Percentiles rank a stretch among this genome's conserved stretches.
Conservation (phyloP, 2,329 filamentous ascomycete species). For the Lecanicillium sp. region DNA sequence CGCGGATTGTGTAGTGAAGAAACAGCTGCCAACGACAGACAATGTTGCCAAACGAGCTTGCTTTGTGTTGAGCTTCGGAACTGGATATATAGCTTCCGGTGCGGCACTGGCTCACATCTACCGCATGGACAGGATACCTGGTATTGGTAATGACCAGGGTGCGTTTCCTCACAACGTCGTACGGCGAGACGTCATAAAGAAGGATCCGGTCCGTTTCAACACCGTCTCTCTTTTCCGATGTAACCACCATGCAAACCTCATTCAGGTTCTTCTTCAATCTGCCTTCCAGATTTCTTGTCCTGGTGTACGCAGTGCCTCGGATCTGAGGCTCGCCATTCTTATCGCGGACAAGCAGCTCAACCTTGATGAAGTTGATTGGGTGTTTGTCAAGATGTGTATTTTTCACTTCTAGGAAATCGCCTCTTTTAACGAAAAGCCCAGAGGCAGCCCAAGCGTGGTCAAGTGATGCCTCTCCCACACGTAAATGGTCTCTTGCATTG, state of each 20-base stretch:
- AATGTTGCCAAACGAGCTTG: conserved; percentile 25
- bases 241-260: conserved; percentile 31
- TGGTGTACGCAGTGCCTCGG: conserved; percentile 29
- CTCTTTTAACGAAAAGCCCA: conserved; percentile 11
- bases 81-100: conserved; percentile 9
- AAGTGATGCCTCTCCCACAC: conserved; percentile 17
- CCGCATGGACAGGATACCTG: conserved; percentile 30
- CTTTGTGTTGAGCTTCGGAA: too few relatives aligned
- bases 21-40: conserved; percentile 43
- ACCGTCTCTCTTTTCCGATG: conserved; percentile 27
- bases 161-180: conserved; percentile 29
- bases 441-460: conserved; percentile 9
- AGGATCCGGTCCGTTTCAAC: conserved; percentile 30
- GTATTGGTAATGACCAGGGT: conserved; percentile 48
- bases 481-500: conserved; percentile 6
- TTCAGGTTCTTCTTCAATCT: conserved; percentile 30
- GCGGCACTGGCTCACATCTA: conserved; percentile 13
- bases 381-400: conserved; percentile 14
- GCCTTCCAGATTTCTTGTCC: conserved; percentile 25
- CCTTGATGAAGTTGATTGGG: conserved; percentile 28
- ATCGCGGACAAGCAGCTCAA: conserved; percentile 31
- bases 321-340: conserved; percentile 17
- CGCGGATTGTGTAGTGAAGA: conserved; percentile 16
- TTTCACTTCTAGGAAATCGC: conserved; percentile 21
- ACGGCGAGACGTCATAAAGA: conserved; percentile 31